phyloP scores from a whole-genome alignment of 345 rosid species.

The Arabidopsis arenosa region DNA sequence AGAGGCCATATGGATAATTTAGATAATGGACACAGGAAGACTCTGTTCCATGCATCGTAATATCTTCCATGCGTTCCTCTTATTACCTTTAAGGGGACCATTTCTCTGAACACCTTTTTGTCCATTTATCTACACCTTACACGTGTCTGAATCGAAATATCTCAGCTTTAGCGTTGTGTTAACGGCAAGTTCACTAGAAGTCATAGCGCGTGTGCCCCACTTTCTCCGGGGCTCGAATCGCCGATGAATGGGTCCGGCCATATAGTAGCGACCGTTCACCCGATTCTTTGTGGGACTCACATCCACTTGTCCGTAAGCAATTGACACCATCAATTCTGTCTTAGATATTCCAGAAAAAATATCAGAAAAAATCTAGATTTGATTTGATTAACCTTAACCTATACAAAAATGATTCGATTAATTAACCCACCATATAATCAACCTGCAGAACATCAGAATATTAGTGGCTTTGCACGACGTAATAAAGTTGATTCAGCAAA shows the following conservation, averaged over 20 bases:
- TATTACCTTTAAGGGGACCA: slow-evolving; percentile 41
- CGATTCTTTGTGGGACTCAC: slow-evolving; percentile 28
- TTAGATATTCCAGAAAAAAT: not conserved
- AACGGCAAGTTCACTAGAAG: slow-evolving; percentile 46
- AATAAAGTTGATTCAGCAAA: not conserved
- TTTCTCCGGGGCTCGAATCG: slow-evolving; percentile 30
- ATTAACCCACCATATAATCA: not conserved
- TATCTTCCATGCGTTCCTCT: slow-evolving; percentile 11
- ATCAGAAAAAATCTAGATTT: not conserved
- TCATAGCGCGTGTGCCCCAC: slow-evolving; percentile 37
- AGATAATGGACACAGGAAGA: slow-evolving; percentile 27
- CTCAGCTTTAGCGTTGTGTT: slow-evolving; percentile 34
- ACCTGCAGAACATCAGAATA: not conserved
- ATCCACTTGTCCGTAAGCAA: slow-evolving; percentile 6
- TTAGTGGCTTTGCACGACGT: not conserved
- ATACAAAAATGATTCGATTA: slow-evolving; percentile 15
- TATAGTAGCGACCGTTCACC: slow-evolving; percentile 40
- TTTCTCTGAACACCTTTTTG: slow-evolving; percentile 31
- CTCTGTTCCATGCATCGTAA: slow-evolving; percentile 40
- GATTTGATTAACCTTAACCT: not conserved
- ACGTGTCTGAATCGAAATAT: slow-evolving; percentile 32
- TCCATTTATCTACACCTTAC: slow-evolving; percentile 39
- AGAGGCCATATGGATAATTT: slow-evolving; percentile 19
- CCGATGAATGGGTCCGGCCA: slow-evolving; percentile 38
- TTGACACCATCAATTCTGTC: slow-evolving; percentile 21